Percentiles rank a stretch among this genome's conserved stretches.
These are phyloP conservation scores for Exophiala lecanii-corni DNA, from an alignment of 2,329 filamentous ascomycete genomes.

Conservation along the genomic window DNA sequence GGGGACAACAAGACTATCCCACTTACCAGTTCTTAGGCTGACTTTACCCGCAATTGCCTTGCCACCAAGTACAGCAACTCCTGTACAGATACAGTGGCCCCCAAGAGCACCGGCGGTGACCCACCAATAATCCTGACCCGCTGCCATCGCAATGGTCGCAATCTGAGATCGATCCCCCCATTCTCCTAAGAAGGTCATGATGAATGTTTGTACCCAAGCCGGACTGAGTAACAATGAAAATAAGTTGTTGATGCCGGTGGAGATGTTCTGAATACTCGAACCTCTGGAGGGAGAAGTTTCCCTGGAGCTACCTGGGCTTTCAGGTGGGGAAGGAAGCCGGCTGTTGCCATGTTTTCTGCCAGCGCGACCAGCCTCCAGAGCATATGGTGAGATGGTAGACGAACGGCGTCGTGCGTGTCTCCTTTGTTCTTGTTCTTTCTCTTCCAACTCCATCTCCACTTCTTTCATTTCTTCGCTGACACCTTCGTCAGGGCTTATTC, in stretches of 20 bases:
- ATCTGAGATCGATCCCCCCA: constrained; percentile 98
- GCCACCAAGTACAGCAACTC: constrained; percentile 85
- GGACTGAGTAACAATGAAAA: constrained; percentile 84
- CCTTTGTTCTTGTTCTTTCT: constrained; percentile 76
- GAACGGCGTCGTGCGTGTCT: constrained; percentile 52
- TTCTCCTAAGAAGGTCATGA: constrained; percentile 98
- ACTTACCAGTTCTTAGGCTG: constrained; percentile 92
- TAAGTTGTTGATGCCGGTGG: constrained; percentile 76
- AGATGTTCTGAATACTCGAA: constrained; percentile 40
- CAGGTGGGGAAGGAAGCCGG: constrained; percentile 72
- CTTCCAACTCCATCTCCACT: constrained; percentile 87
- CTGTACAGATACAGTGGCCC: constrained; percentile 86
- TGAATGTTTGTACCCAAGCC: constrained; percentile 97
- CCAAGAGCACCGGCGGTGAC: constrained; percentile 83
- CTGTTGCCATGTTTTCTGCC: constrained; percentile 65
- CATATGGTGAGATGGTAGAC: constrained; percentile 68
- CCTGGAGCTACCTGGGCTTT: constrained; percentile 68
- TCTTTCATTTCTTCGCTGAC: constrained; percentile 97
- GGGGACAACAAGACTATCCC: constrained; percentile 13
- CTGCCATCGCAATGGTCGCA: constrained; percentile 97
- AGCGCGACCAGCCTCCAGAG: constrained; percentile 71
- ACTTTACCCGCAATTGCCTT: constrained; percentile 88
- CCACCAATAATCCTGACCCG: constrained; percentile 98
- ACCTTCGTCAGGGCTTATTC: constrained; percentile 84
- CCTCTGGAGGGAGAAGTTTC: constrained; percentile 49